A percentile compares a stretch with the other conserved stretches of the same genome.
Evolutionary conservation across 2,329 filamentous ascomycete species (phyloP).

Genomic region (Diplodia intermedia): DNA sequence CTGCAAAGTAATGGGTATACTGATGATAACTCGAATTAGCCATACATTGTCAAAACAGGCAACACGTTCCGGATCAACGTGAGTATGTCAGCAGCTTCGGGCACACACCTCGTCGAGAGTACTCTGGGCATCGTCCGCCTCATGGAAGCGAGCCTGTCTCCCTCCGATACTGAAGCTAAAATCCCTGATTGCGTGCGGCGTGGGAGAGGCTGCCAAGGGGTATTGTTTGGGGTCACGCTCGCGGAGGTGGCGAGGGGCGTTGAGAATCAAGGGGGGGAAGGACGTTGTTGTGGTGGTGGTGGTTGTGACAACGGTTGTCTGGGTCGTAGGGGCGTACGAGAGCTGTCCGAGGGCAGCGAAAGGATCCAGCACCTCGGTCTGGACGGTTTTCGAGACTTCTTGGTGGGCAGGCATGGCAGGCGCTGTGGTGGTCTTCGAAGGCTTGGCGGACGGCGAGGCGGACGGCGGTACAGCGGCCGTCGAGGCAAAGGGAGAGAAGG

Average conservation of each 20-base stretch:
- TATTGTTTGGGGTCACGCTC: constrained; percentile 88
- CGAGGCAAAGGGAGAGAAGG: constrained; percentile 31
- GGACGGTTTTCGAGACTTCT: constrained; percentile 40
- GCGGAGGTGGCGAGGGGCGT: constrained; percentile 71
- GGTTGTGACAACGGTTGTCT: constrained; percentile 78
- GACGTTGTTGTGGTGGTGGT: constrained; percentile 85
- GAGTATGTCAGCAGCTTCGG: background rate
- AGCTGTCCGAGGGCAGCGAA: constrained; percentile 63
- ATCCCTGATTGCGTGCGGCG: constrained; percentile 77
- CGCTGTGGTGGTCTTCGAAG: constrained; percentile 34
- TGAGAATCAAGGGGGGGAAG: constrained; percentile 84
- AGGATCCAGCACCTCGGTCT: constrained; percentile 41
- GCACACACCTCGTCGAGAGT: constrained; percentile 61
- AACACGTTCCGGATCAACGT: background rate
- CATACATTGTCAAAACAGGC: background rate
- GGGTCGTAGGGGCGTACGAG: constrained; percentile 67
- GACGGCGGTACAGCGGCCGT: constrained; percentile 20
- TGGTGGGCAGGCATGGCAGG: constrained; percentile 40
- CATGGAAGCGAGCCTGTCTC: constrained; percentile 66
- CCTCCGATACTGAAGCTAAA: constrained; percentile 77
- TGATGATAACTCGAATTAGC: constrained; percentile 37
- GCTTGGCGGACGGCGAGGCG: constrained; percentile 24
- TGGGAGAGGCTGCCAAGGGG: constrained; percentile 82
- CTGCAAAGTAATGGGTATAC: constrained; percentile 54
- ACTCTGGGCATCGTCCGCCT: constrained; percentile 64